phyloP scores from a whole-genome alignment of 495 filamentous ascomycete genomes.

The Neurospora sp. region DNA sequence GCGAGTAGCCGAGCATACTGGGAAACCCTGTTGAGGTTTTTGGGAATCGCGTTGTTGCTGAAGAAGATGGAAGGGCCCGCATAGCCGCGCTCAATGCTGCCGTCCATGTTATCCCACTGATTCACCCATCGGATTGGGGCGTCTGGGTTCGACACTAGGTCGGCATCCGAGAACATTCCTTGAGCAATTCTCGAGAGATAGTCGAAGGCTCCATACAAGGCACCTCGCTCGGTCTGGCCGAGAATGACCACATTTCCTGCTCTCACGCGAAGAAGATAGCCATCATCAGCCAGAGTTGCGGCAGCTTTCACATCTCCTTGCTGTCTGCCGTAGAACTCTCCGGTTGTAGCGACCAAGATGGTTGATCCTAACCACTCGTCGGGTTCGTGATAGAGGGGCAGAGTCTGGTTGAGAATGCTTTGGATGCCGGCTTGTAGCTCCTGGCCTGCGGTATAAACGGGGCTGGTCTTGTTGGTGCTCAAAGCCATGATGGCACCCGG shows the following conservation, averaged over 20 bases:
- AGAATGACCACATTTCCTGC: conserved; percentile 44
- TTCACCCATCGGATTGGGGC: conserved; percentile 61
- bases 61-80: conserved; percentile 65
- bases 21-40: conserved; percentile 47
- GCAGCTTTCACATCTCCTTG: conserved; percentile 11
- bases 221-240: conserved; percentile 57
- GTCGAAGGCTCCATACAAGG: conserved; percentile 60
- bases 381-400: conserved; percentile 23
- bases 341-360: conserved; percentile 49
- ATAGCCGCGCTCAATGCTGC: conserved; percentile 60
- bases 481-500: conserved; percentile 45
- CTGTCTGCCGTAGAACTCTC: conserved; percentile 32
- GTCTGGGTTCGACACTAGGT: conserved; percentile 45
- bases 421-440: conserved; percentile 51
- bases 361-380: conserved; percentile 17
- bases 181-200: conserved; percentile 56
- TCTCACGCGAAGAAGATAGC: conserved; percentile 48
- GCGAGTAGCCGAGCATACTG: conserved; percentile 60
- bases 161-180: conserved; percentile 46
- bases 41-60: conserved; percentile 38
- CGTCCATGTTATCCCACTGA: conserved; percentile 64
- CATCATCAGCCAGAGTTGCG: conserved; percentile 47
- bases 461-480: conserved; percentile 40
- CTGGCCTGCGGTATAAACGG: conserved; percentile 47
- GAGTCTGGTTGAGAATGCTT: conserved; percentile 39